Base-by-base conservation (phyloP, 2,329 filamentous ascomycete genomes). In the Arthroderma uncinatum region DNA sequence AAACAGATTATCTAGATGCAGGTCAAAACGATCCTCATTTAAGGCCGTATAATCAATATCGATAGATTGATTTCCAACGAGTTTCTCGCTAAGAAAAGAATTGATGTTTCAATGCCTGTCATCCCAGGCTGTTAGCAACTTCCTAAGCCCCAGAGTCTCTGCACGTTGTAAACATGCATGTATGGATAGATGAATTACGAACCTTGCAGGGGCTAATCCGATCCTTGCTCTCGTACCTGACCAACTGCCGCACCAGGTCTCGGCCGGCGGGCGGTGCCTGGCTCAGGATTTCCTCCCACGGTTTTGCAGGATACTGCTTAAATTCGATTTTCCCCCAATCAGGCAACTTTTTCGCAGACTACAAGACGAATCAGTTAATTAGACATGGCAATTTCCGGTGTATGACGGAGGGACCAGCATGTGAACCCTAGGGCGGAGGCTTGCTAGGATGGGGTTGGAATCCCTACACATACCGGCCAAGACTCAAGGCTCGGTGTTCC, bases 271-370 rank as follows among this genome's bases (percentile, higher is more conserved):
- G 70, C 28, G 82, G 78, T 0, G 82, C 60, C 14, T 76, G 77
- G 0, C 82, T 82, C 42, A 97, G 72, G 16, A 96, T 75, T 1
- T 81, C 79, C 1, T 82, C 76, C 90, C 91, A 96, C 0, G 75
- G 61, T 61, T 79, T 79, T 0, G 76, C 71, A 2, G 83, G 79
- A 67, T 95, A 96, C 12, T 83, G 76, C 40, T 83, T 80, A 73
- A 95, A 98, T 70, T 90, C 72, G 67, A 86, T 81, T 67, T 86
- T 94, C 12, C 91, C 87, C 79, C 95, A 98, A 16, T 95, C 93
- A 0, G 87, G 86, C 65, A 94, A 86, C 0, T 67, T 66, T 9
- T 72, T 59, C 33, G 69, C 67, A 55, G 70, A 73, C 71, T 73
- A 60, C 39, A 40, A 44, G 53, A 56, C 16, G 21, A 28, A 25